Evolutionary conservation across 257 asterid species (phyloP), one percentile per base, ranked within the genome.

Genomic region (Lithospermum erythrorhizon): DNA sequence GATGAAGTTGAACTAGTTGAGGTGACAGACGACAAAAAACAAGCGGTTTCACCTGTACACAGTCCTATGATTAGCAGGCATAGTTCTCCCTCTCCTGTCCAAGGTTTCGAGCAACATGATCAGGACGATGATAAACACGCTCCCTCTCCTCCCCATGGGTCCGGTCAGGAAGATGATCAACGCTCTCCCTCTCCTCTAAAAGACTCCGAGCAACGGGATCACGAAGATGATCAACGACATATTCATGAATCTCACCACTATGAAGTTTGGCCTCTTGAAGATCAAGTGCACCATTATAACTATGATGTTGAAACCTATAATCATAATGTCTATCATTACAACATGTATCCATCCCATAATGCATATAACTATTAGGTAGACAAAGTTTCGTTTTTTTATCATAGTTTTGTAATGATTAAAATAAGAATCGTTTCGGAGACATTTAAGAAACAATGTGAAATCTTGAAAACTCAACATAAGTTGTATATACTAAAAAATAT

Each of bases 1-100:
- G 91, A 84, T 71, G 91, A 89, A 77, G 90, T 81, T 8, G 87
- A 89, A 19, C 64, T 83, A 70, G 80, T 73, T 35, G 95, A 87
- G 29, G 91, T 84, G 37, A 78, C 51, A 67, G 82, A 76, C 24
- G 87, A 84, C 13, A 72, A 76, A 70, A 70, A 41, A 53, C 72
- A 66, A 58, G 45, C 45, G 2, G 70, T 45, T 1, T 58, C 45
- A 6, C 59, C 59, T 24, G 74, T 54, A 21, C 72, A 75, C 10
- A 73, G 79, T 59, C 74, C 80, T 18, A 65, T 83, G 6, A 71
- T 81, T 30, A 83, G 87, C 20, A 79, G 77, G 69, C 78, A 61
- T 21, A 71, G 81, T 69, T 81, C 95, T 52, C 76, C 84, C 10
- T 80, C 91, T 18, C 84, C 88, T 59, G 57, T 65, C 11, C 72